These are phyloP conservation scores for Klebsormidium nitens DNA, from an alignment of 139 green algal genomes.

Conservation along the genomic window DNA sequence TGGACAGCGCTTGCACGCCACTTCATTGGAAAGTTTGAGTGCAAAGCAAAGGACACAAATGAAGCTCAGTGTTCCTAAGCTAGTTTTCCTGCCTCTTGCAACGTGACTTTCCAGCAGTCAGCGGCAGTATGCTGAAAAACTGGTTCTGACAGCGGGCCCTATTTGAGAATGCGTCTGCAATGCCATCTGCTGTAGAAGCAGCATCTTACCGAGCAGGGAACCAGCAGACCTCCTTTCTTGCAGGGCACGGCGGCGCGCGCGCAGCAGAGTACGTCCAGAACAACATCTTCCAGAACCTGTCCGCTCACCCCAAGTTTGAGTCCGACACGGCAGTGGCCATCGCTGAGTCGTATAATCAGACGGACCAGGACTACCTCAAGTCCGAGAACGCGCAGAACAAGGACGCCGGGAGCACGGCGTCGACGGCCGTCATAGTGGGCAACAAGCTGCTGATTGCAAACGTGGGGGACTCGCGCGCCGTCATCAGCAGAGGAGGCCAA, in stretches of 20 bases:
- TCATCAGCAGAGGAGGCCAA: conserved; percentile 70
- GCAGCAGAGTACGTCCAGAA: conserved; percentile 77
- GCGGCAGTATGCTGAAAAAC: background rate
- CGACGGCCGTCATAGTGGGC: conserved; percentile 67
- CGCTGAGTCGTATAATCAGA: conserved; percentile 56
- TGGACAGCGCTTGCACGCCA: too few relatives aligned
- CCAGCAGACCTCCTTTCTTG: background rate
- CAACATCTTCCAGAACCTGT: conserved; percentile 79
- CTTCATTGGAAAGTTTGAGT: too few relatives aligned
- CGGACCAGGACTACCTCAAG: conserved; percentile 72
- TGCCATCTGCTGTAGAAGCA: background rate
- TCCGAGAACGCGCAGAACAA: conserved; percentile 49
- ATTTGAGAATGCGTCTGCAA: background rate
- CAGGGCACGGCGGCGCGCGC: conserved; percentile 80
- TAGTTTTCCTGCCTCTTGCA: background rate
- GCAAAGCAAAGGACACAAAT: too few relatives aligned
- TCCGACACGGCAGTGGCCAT: conserved; percentile 54
- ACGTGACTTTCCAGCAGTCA: background rate
- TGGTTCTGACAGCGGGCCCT: background rate
- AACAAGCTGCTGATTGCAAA: conserved; percentile 78
- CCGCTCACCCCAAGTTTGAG: conserved; percentile 63
- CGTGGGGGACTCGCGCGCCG: conserved; percentile 82
- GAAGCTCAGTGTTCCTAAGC: background rate
- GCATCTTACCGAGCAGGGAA: too few relatives aligned
- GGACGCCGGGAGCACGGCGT: conserved; percentile 83